Evolutionary conservation across 2,329 filamentous ascomycete genomes (phyloP), one percentile per base, ranked within the genome.

Genomic region (Bipolaris oryzae): DNA sequence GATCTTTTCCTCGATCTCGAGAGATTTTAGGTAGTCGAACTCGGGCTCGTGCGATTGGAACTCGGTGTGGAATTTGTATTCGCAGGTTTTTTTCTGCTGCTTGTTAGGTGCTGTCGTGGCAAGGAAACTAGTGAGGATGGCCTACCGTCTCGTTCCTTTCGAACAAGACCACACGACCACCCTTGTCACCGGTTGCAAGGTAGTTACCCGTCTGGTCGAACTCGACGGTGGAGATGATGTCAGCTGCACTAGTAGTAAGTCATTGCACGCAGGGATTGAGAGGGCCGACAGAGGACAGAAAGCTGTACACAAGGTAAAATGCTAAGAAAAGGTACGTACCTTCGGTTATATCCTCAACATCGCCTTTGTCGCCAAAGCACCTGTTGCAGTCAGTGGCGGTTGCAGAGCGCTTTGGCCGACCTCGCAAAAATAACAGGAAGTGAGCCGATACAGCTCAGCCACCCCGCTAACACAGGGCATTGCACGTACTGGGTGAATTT

Each of bases 1-100:
- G 85, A 99, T 99, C 83, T 99, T 99, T 80, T 99, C 95, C 84
- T 99, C 95, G 74, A 99, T 99, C 80, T 99, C 95, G 69, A 99
- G 85, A 33, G 95, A 99, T 81, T 99, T 99, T 66, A 99, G 87
- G 78, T 99, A 99, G 79, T 99, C 95, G 79, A 99, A 99, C 79
- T 99, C 95, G 62, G 95, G 95, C 77, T 99, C 95, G 81, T 99
- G 95, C 70, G 95, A 99, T 82, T 99, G 95, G 73, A 99, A 99
- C 76, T 99, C 95, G 77, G 95, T 99, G 79, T 99, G 95, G 78
- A 99, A 99, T 79, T 98, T 99, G 85, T 99, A 99, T 80, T 99
- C 95, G 86, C 95, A 99, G 48, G 95, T 98, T 87, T 98, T 99
- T 88, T 99, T 98, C 93, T 97, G 74, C 15, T 3, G 20, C 11